Base-by-base conservation (phyloP, 1,139 yeast species). In the Schwanniomyces etchellsii region DNA sequence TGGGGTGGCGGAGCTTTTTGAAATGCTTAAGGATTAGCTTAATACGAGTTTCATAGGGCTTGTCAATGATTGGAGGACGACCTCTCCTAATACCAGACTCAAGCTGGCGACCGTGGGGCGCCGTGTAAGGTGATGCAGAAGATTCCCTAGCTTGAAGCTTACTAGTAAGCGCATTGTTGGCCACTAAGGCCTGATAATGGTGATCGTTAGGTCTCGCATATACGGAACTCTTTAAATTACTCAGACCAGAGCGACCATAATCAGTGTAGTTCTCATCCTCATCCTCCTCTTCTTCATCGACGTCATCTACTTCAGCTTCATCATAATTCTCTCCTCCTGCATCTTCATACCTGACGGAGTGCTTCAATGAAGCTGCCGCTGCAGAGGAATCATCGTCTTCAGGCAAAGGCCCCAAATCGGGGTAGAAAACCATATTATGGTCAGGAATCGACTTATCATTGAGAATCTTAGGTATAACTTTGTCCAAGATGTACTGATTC, bases 21-120 rank as follows among this genome's bases (percentile, higher is more conserved):
- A 91, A 68, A 29, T 77, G 80, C 50, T 94, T 79, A 64, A 89
- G 63, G 26, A 91, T 80, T 39, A 85, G 78, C 55, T 89, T 89
- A 52, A 89, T 88, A 40, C 96, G 70, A 45, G 86, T 88, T 57
- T 91, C 96, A 55, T 82, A 89, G 4, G 96, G 96, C 46, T 83
- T 79, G 55, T 89, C 97, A 35, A 89, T 93, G 32, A 89, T 84
- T 1, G 97, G 97, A 5, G 97, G 97, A 48, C 96, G 75, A 26
- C 96, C 96, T 48, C 97, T 70, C 54, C 85, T 79, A 32, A 77
- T 76, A 40, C 88, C 81, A 32, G 75, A 68, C 38, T 77, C 83
- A 14, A 40, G 35, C 14, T 43, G 37, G 16, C 40, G 38, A 7
- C 35, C 29, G 14, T 28, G 36, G 20, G 29, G 37, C 2, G 36